These are phyloP conservation scores for Closterium sp. DNA, from an alignment of 139 green algal genomes.

Conservation along the genomic window DNA sequence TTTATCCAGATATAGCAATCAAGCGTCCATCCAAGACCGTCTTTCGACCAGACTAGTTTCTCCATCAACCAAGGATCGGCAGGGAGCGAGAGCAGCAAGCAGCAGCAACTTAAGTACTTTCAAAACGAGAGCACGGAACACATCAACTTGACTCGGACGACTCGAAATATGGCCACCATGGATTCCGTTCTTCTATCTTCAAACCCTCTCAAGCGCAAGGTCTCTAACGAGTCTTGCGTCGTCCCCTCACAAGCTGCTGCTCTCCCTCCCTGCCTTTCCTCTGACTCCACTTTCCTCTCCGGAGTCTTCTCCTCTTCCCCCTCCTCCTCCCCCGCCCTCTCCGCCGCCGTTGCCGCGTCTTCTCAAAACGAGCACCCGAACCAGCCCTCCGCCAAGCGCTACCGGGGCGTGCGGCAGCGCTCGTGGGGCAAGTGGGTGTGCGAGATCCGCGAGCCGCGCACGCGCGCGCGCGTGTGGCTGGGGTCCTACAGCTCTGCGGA, in stretches of 20 bases:
- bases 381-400: background rate
- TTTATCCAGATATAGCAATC: background rate
- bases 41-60: background rate
- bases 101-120: background rate
- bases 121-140: background rate
- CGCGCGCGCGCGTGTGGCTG: conserved; percentile 53
- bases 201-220: background rate
- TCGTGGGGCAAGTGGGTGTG: conserved; percentile 60
- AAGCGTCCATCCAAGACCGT: background rate
- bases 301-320: background rate
- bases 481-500: conserved; percentile 59
- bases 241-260: background rate
- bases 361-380: background rate
- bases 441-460: conserved; percentile 56
- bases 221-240: background rate
- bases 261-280: background rate
- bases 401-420: conserved; percentile 51
- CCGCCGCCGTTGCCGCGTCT: too few species aligned
- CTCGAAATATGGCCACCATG: background rate
- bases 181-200: background rate
- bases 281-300: background rate
- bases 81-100: background rate
- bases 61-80: background rate
- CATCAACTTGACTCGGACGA: background rate
- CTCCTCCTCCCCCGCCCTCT: too few species aligned